Conservation (phyloP, 164 flowering plant genomes). For the Annona squamosa region DNA sequence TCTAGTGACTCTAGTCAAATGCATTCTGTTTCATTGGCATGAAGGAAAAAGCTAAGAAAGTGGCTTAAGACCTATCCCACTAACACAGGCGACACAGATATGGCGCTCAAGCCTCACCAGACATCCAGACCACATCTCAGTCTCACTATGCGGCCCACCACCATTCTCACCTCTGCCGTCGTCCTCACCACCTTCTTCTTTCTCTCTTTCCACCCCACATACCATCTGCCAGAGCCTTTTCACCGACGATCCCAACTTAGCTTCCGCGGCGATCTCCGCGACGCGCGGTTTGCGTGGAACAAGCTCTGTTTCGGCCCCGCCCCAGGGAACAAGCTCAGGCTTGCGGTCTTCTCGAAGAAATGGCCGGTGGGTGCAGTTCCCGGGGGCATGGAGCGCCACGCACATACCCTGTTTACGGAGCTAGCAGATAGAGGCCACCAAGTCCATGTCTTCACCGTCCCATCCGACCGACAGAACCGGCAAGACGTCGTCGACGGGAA, state of each 20-base stretch:
- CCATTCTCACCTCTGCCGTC: slow-evolving; percentile 15
- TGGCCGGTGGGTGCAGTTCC: slow-evolving; percentile 49
- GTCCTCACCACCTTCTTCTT: slow-evolving; percentile 21
- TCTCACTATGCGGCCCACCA: slow-evolving; percentile 12
- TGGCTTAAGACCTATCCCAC: neutral
- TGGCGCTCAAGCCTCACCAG: slow-evolving; percentile 26
- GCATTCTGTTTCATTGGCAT: neutral
- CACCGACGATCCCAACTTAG: neutral
- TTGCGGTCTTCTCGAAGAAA: slow-evolving; percentile 52
- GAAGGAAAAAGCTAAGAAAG: neutral
- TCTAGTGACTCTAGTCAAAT: neutral
- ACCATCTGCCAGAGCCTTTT: slow-evolving; percentile 10
- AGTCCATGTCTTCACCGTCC: slow-evolving; percentile 51
- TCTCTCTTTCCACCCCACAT: slow-evolving; percentile 13
- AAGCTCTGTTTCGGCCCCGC: slow-evolving; percentile 36
- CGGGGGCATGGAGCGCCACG: slow-evolving; percentile 70
- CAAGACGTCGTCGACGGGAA: slow-evolving; percentile 11
- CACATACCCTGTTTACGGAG: slow-evolving; percentile 33
- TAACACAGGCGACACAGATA: neutral
- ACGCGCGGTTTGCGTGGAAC: slow-evolving; percentile 47
- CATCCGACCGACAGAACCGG: slow-evolving; percentile 26
- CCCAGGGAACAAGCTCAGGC: slow-evolving; percentile 23
- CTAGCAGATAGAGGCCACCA: slow-evolving; percentile 47
- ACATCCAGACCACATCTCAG: slow-evolving; percentile 14
- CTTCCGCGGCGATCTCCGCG: slow-evolving; percentile 40